Conservation (phyloP, 305 asterid species). For the Plantago lanceolata region DNA sequence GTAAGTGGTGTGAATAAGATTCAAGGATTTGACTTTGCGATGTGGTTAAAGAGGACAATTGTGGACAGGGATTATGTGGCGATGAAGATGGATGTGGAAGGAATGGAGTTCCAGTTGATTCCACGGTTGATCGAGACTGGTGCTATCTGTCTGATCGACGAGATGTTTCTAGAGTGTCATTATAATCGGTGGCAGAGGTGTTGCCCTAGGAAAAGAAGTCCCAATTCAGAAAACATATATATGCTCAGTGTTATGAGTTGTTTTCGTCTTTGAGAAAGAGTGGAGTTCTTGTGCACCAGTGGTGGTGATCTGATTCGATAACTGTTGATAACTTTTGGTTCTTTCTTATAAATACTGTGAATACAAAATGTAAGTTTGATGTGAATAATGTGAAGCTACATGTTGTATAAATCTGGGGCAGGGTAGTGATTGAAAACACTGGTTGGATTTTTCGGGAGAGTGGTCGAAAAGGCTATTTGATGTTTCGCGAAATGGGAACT, state of each 20-base stretch:
- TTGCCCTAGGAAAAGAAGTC: conserved; percentile 39
- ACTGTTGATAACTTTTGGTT: neutral
- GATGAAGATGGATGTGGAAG: conserved; percentile 98
- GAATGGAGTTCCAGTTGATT: conserved; percentile 83
- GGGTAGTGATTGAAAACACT: too few species aligned
- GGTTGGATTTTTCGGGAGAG: neutral
- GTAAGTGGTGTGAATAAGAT: conserved; percentile 59
- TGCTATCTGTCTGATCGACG: conserved; percentile 84
- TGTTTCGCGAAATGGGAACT: neutral
- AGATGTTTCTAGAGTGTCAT: conserved; percentile 88
- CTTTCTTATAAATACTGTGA: neutral
- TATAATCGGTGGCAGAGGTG: conserved; percentile 91
- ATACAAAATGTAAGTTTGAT: too few species aligned
- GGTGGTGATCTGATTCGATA: conserved; percentile 35
- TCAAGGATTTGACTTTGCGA: conserved; percentile 82
- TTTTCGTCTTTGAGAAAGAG: conserved; percentile 42
- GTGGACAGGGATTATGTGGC: conserved; percentile 73
- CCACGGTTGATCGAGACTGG: conserved; percentile 80
- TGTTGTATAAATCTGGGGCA: too few species aligned
- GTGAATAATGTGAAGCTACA: neutral
- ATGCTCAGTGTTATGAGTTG: conserved; percentile 44
- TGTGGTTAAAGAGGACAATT: conserved; percentile 70
- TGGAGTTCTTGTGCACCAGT: conserved; percentile 59
- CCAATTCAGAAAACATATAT: conserved; percentile 35
- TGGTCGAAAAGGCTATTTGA: neutral